A percentile compares a stretch with the other conserved stretches of the same genome.
Conservation (phyloP, 495 filamentous ascomycete genomes). For the Podospora sp. region DNA sequence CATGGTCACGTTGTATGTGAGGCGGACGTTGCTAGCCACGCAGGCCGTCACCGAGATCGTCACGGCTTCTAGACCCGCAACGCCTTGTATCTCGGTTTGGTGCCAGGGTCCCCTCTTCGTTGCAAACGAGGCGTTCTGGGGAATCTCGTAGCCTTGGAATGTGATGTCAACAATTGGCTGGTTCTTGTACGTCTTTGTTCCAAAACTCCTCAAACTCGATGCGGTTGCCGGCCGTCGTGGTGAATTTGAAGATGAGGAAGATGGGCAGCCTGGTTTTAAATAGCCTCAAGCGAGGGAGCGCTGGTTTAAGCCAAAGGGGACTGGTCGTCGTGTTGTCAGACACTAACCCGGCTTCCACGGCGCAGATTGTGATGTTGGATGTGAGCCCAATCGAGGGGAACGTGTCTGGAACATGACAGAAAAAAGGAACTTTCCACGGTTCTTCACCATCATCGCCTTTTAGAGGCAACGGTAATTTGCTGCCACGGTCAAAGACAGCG, state of each 20-base stretch:
- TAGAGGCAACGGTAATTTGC: no score
- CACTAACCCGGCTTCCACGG: no score
- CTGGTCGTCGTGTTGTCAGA: no score
- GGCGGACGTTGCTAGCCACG: background rate
- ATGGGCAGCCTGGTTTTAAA: background rate
- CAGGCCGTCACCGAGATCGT: background rate
- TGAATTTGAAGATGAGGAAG: background rate
- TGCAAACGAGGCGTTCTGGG: background rate
- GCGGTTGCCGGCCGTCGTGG: background rate
- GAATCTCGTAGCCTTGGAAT: background rate
- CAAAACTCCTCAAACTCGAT: background rate
- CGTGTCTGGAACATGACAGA: no score
- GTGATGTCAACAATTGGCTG: background rate
- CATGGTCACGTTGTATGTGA: background rate
- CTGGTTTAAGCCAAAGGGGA: background rate
- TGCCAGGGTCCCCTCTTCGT: background rate
- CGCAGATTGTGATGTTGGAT: no score
- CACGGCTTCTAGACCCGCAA: background rate
- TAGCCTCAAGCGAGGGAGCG: background rate
- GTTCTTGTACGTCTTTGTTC: background rate
- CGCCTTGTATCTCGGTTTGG: background rate
- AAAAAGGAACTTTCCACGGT: no score
- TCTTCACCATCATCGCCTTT: no score
- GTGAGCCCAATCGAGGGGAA: no score
- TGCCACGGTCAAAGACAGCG: no score